These are phyloP conservation scores for Rhizopogon vinicolor DNA, from an alignment of 768 basidiomycete species.

Conservation along the genomic window DNA sequence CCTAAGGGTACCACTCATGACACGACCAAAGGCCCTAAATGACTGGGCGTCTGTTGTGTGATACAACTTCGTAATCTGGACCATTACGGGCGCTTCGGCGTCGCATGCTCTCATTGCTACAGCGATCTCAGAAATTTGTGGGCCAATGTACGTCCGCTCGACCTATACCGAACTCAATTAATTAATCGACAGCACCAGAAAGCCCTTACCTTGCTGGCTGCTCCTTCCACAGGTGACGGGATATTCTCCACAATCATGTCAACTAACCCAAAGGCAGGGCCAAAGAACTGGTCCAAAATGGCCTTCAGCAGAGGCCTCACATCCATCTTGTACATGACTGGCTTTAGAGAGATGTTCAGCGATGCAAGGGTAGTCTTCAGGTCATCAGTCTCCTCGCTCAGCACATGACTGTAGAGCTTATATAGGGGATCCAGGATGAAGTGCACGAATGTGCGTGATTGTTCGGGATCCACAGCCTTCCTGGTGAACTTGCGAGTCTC, in stretches of 20 bases:
- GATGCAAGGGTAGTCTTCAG: conserved; percentile 74
- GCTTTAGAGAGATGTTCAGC: conserved; percentile 83
- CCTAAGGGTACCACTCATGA: conserved; percentile 85
- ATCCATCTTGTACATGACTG: conserved; percentile 98
- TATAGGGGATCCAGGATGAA: conserved; percentile 96
- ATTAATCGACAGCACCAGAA: not conserved
- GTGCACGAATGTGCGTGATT: conserved; percentile 84
- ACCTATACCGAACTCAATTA: conserved; percentile 39
- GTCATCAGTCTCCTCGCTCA: conserved; percentile 90
- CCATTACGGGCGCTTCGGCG: conserved; percentile 82
- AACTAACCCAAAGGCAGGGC: conserved; percentile 81
- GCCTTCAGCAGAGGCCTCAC: conserved; percentile 91
- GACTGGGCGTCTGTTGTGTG: conserved; percentile 96
- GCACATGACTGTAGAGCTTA: conserved; percentile 92
- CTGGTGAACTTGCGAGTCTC: conserved; percentile 87
- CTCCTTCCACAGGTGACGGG: conserved; percentile 68
- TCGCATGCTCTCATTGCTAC: conserved; percentile 79
- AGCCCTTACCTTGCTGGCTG: conserved; percentile 51
- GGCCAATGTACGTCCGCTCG: conserved; percentile 83
- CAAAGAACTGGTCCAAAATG: conserved; percentile 94
- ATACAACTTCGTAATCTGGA: conserved; percentile 92
- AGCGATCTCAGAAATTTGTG: conserved; percentile 77
- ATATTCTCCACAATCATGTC: conserved; percentile 91
- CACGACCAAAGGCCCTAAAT: conserved; percentile 93
- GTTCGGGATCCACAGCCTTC: conserved; percentile 75